Evolutionary conservation across 768 basidiomycete species (phyloP), one percentile per base, ranked within the genome.

Genomic region (Crucibulum laeve): DNA sequence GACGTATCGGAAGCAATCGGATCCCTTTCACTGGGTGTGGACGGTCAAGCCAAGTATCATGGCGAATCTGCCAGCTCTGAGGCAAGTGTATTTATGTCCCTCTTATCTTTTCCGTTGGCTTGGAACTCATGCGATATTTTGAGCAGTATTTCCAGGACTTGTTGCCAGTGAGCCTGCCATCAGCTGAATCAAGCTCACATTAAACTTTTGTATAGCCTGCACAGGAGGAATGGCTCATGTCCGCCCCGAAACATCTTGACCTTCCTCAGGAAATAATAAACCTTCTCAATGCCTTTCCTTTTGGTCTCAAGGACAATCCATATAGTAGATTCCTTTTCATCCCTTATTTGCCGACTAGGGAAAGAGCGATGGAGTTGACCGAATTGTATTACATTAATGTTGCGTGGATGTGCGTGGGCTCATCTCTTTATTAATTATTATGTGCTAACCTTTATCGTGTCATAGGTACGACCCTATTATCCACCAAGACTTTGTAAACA

Each of bases 31-130:
- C 70, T 80, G 25, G 72, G 71, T 28, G 39, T 60, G 4, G 66
- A 76, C 40, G 77, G 76, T n/a, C 69, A 72, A 39, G 59, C 69
- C 1, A 68, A 63, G 44, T 78, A 77, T 54, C 71, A 73, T 48
- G 76, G 77, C 10, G 71, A 68, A 46, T 69, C 71, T 4, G 68
- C 75, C 18, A 63, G 69, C 14, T 71, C 75, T 18, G 76, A 77
- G 67, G 77, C 76, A 48, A 40, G 60, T 51, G 19, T n/a, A n/a
- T 14, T 25, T 24, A 10, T 37, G 7, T 37, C 11, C 35, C 8
- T 37, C 35, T 10, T 8, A 19, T 19, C 18, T 37, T 17, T 37
- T 10, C 8, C 19, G 8, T 39, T 26, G 15, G n/a, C 28, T 8
- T 8, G 28, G 28, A 30, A 30, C 10, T 30, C 25, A 34, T 14